Evolutionary conservation across 345 rosid genomes (phyloP), one percentile per base, ranked within the genome.

Genomic region (Syzygium aromaticum): DNA sequence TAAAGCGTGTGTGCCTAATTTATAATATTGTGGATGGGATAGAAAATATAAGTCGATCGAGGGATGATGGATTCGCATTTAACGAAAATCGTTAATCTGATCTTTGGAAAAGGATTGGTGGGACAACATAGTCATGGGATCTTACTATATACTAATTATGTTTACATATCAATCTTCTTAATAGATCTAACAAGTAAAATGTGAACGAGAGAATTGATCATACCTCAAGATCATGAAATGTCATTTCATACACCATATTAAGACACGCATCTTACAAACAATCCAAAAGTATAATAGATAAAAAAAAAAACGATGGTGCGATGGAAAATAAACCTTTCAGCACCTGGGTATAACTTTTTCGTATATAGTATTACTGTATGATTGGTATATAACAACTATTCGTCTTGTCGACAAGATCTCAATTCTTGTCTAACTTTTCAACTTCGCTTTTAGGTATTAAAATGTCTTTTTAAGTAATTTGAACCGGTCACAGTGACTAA

Each of bases 401-500:
- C n/a, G 2, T 23, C 63, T 57, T 9, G 63, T 56, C 0, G 3
- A 10, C 3, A 10, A 4, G n/a, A 56, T 12, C 6, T 59, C 0
- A 0, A 3, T 5, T 57, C 14, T 57, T 59, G 30, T 3, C 64
- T 15, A 59, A 59, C 1, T 59, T 0, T 27, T 5, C 16, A 59
- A 59, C 11, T 27, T 28, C 3, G 1, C n/a, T 56, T 23, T 56
- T 23, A 22, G 61, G 1, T 9, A 56, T 56, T 1, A 0, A 9
- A 56, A 56, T 23, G 25, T 56, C 1, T 13, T 56, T 56, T 52
- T 16, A 15, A 52, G 21, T 16, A 52, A 23, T 56, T 25, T 57
- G 63, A 57, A 57, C 13, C 0, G 0, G 0, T 57, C 23, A 57
- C 0, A 10, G 3, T 57, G 3, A 25, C 6, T 23, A 4, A 9